phyloP scores from a whole-genome alignment of 2,329 filamentous ascomycete genomes.

The Dryadomyces quercus-mongolicae region DNA sequence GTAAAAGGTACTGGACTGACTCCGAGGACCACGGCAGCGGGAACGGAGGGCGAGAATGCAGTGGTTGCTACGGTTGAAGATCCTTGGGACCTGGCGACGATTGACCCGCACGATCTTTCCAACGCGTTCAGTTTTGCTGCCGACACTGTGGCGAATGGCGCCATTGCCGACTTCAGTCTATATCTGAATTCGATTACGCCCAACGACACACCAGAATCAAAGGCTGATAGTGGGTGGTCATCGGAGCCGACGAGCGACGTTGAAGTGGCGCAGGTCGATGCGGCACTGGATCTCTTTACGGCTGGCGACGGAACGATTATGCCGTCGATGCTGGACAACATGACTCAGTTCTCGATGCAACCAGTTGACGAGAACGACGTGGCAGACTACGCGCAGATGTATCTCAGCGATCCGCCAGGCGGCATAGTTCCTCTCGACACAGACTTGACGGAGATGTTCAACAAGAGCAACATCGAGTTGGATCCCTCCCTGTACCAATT shows the following conservation, averaged over 20 bases:
- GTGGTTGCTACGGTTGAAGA: conserved; percentile 11
- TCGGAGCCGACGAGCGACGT: conserved; percentile 49
- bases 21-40: conserved; percentile 13
- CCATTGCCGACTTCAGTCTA: conserved; percentile 39
- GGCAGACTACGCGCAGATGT: conserved; percentile 8
- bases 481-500: conserved; percentile 29
- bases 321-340: conserved; percentile 23
- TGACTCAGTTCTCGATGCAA: conserved; percentile 25
- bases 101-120: conserved; percentile 42
- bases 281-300: conserved; percentile 35
- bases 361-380: conserved; percentile 15
- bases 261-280: conserved; percentile 40
- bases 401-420: conserved; percentile 27
- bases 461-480: conserved; percentile 36
- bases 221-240: conserved; percentile 45
- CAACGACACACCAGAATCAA: conserved; percentile 53
- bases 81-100: conserved; percentile 26
- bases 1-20: conserved; percentile 16
- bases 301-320: conserved; percentile 34
- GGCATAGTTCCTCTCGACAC: conserved; percentile 2
- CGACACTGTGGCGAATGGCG: conserved; percentile 29
- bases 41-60: conserved; percentile 16
- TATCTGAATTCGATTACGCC: conserved; percentile 42
- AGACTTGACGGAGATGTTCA: conserved; percentile 36
- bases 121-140: conserved; percentile 24